phyloP scores from a whole-genome alignment of 495 filamentous ascomycete species.

The Thozetella sp. region DNA sequence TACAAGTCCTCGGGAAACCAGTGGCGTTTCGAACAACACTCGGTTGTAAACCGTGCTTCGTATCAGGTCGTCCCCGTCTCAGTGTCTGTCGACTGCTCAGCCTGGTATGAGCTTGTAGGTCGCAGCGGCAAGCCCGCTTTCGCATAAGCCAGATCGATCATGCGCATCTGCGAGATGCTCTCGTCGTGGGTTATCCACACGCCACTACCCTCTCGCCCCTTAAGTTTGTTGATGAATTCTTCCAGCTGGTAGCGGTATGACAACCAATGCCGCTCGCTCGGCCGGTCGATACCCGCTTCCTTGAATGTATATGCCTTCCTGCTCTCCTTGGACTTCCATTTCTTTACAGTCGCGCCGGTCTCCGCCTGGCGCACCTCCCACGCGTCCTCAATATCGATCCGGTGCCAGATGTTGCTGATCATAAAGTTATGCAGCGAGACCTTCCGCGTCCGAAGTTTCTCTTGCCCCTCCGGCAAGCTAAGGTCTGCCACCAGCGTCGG shows the following conservation, averaged over 20 bases:
- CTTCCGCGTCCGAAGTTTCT: slow-evolving; percentile 36
- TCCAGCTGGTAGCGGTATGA: slow-evolving; percentile 57
- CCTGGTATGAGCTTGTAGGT: slow-evolving; percentile 31
- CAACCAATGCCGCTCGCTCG: slow-evolving; percentile 48
- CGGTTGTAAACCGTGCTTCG: too few species aligned
- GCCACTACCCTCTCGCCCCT: slow-evolving; percentile 36
- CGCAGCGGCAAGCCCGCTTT: slow-evolving; percentile 45
- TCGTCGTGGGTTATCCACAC: slow-evolving; percentile 54
- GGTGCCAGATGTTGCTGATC: slow-evolving; percentile 41
- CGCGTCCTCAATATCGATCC: slow-evolving; percentile 51
- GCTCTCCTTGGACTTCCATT: slow-evolving; percentile 41
- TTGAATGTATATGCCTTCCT: slow-evolving; percentile 49
- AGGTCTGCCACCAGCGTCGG: slow-evolving; percentile 26
- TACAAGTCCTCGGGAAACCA: too few species aligned
- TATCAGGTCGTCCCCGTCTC: too few species aligned
- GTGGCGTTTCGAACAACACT: too few species aligned
- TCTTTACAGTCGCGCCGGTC: slow-evolving; percentile 27
- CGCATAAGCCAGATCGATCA: slow-evolving; percentile 54
- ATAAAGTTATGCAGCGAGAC: slow-evolving; percentile 45
- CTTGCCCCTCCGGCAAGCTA: slow-evolving; percentile 27
- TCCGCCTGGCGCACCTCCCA: slow-evolving; percentile 33
- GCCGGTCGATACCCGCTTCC: slow-evolving; percentile 29
- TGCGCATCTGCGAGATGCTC: slow-evolving; percentile 52
- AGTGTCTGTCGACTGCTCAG: not conserved
- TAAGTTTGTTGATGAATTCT: slow-evolving; percentile 57